Base-by-base conservation (phyloP, 2,329 filamentous ascomycete species). In the Claviceps spartinae region DNA sequence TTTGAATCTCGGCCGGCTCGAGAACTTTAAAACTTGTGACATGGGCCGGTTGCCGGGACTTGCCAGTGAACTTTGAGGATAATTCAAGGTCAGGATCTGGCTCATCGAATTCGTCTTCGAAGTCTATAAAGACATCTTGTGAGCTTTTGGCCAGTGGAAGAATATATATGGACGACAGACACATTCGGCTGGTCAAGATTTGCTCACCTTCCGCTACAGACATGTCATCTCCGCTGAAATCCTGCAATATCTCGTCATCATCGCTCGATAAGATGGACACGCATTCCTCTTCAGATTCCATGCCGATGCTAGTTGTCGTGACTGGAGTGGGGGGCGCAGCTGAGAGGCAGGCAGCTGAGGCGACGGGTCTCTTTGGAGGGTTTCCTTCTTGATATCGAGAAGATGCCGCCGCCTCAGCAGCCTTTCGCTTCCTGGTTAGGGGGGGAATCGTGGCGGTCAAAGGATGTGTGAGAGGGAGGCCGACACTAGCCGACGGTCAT, bases 251-350 rank as follows among this genome's bases (percentile, higher is more conserved):
- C 57, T 86, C 83, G 52, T 86, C 83, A 52, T 84, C 82, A 43
- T 83, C 84, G 58, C 62, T 95, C 43, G 87, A 91, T 60, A 83
- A 76, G 63, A 83, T 82, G 61, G 86, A 94, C 78, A 93, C 85
- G 68, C 90, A 90, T 55, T 96, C 91, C 63, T 96, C 89, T 61
- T 97, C 91, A 8, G 90, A 96, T 72, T 95, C 89, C 90, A 96
- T 96, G 57, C 74, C 79, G 67, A 72, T 72, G 49, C 70, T 74
- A 22, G 64, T 63, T n/a, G 67, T 71, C 48, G 79, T 82, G 54
- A 77, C 67, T 30, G 79, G 77, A 5, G 78, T 79, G 16, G 78
- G 77, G 22, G 81, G 80, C 42, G 78, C 76, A 44, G 72, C 70
- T 53, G 57, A 49, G 46, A 59, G 56, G 40, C 57, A 54, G 66